Conservation (phyloP, 257 asterid species). For the Nyctanthes arbortristis region DNA sequence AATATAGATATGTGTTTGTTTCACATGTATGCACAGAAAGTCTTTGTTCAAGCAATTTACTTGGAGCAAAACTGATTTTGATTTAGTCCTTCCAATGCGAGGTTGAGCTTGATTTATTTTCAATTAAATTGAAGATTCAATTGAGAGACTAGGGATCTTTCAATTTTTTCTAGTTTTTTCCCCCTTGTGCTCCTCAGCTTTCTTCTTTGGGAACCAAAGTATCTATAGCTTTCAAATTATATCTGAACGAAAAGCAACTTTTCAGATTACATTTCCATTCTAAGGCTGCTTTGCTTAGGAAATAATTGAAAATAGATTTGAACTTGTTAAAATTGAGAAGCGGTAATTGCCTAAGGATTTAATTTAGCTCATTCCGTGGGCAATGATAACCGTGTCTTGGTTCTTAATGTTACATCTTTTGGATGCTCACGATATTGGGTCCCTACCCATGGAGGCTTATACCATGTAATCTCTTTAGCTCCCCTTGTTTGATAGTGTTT, state of each 20-base stretch:
- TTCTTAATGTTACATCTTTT: slow-evolving; percentile 15
- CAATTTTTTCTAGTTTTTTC: background rate
- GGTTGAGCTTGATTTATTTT: background rate
- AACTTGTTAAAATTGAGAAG: background rate
- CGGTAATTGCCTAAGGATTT: background rate
- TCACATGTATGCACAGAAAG: background rate
- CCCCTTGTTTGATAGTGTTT: background rate
- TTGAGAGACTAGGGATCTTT: background rate
- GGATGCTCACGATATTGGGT: background rate
- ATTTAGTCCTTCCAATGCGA: background rate
- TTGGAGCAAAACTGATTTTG: background rate
- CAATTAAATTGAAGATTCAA: background rate
- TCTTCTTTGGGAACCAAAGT: background rate
- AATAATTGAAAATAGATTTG: background rate
- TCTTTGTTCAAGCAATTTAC: background rate
- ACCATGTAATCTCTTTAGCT: background rate
- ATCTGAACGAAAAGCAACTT: background rate
- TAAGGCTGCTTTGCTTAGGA: background rate
- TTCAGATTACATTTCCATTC: background rate
- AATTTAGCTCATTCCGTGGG: slow-evolving; percentile 1
- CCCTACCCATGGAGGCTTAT: background rate
- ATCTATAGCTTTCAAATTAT: background rate
- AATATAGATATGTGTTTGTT: background rate
- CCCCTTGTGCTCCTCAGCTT: background rate
- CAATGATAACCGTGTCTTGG: background rate